phyloP scores from a whole-genome alignment of 257 asterid genomes.

The Verbena officinalis region DNA sequence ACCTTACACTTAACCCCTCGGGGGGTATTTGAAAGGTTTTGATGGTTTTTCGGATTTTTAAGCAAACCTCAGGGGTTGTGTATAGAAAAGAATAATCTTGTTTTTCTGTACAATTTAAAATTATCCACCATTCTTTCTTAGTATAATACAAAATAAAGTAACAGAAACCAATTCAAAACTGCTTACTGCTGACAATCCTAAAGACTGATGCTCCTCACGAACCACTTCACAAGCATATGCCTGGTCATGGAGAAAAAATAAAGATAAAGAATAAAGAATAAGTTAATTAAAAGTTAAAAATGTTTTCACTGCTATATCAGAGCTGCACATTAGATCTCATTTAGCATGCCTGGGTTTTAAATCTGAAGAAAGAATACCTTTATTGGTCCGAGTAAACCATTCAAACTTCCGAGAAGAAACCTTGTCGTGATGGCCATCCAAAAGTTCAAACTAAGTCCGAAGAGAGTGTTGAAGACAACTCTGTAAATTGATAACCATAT shows the following conservation, averaged over 20 bases:
- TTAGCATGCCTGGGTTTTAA: neutral
- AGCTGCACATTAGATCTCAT: neutral
- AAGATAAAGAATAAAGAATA: neutral
- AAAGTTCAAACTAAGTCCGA: constrained; percentile 73
- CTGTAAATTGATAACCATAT: constrained; percentile 42
- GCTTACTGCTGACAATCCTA: constrained; percentile 76
- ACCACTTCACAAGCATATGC: constrained; percentile 84
- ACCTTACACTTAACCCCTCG: too few species aligned
- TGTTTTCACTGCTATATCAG: neutral
- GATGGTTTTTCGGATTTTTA: too few species aligned
- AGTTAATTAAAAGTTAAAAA: neutral
- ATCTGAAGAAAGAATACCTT: constrained; percentile 46
- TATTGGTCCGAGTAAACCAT: constrained; percentile 79
- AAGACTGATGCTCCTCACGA: constrained; percentile 74
- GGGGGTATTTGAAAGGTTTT: too few species aligned
- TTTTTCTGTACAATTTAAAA: too few species aligned
- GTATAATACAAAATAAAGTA: neutral
- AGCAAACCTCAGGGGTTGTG: too few species aligned
- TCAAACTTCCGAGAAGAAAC: constrained; percentile 78
- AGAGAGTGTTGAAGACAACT: constrained; percentile 74
- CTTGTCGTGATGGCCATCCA: constrained; percentile 82
- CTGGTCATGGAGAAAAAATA: constrained; percentile 39
- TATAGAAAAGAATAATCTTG: too few species aligned
- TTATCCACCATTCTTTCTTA: too few species aligned
- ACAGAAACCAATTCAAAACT: constrained; percentile 13